Evolutionary conservation across 352 stramenopile species (phyloP).

Genomic region (Globisporangium yorkense): DNA sequence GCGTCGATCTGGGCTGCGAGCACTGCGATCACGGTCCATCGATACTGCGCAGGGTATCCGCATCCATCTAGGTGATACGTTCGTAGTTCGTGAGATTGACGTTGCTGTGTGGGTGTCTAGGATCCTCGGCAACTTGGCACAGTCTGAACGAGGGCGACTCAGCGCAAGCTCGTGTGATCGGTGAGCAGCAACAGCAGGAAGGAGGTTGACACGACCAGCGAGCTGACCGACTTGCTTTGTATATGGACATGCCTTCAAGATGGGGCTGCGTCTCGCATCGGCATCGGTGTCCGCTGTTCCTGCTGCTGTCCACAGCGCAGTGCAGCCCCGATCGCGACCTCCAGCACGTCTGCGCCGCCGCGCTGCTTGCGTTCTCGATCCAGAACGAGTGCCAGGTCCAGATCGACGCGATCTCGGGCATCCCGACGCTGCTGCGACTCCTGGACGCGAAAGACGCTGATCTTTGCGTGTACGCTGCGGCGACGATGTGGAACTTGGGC

Average conservation of each 20-base stretch:
- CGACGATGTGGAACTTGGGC: conserved; percentile 60
- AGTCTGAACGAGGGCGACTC: conserved; percentile 40
- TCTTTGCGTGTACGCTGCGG: conserved; percentile 40
- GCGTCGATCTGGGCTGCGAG: conserved; percentile 26
- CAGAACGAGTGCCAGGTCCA: conserved; percentile 71
- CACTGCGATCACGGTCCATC: conserved; percentile 17
- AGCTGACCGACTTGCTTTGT: no score
- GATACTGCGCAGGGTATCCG: conserved; percentile 24
- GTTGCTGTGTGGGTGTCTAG: conserved; percentile 13
- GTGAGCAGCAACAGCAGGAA: conserved; percentile 12
- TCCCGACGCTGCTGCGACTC: conserved; percentile 39
- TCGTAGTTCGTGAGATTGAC: neutral
- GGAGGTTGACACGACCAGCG: neutral
- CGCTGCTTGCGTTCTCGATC: conserved; percentile 57
- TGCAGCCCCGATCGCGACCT: conserved; percentile 21
- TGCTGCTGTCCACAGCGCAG: conserved; percentile 35
- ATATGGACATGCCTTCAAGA: conserved; percentile 13
- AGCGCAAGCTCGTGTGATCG: conserved; percentile 59
- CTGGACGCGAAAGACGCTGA: conserved; percentile 40
- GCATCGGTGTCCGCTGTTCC: conserved; percentile 57
- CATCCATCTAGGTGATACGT: neutral
- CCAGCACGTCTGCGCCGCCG: conserved; percentile 37
- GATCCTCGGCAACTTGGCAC: conserved; percentile 57
- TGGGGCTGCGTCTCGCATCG: conserved; percentile 68
- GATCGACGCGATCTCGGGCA: conserved; percentile 40